A percentile compares a stretch with the other conserved stretches of the same genome.
These are phyloP conservation scores for Cladosporium sp. DNA, from an alignment of 2,329 filamentous ascomycete genomes.

Conservation along the genomic window DNA sequence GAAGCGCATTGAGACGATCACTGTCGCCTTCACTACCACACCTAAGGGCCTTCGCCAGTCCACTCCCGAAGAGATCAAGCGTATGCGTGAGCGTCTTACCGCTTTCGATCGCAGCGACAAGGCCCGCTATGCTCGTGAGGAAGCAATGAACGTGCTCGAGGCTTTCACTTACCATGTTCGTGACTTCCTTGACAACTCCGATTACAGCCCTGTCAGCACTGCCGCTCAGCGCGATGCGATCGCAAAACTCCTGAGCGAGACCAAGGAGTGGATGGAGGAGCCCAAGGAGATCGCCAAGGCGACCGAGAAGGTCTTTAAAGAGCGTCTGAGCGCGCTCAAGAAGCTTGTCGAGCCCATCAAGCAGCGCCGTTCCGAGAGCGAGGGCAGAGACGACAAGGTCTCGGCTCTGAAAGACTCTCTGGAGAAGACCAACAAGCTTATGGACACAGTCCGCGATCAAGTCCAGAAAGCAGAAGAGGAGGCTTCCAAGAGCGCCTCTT, in stretches of 20 bases:
- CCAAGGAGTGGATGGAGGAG: constrained; percentile 88
- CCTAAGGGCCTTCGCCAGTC: constrained; percentile 54
- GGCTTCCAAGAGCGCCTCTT: constrained; percentile 45
- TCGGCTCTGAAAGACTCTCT: constrained; percentile 68
- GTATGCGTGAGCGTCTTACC: constrained; percentile 66
- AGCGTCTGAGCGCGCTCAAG: constrained; percentile 74
- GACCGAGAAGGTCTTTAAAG: constrained; percentile 69
- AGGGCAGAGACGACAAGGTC: constrained; percentile 69
- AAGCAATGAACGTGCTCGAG: constrained; percentile 90
- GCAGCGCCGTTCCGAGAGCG: constrained; percentile 70
- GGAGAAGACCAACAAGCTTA: constrained; percentile 68
- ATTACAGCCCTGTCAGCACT: constrained; percentile 72
- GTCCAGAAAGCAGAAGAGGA: constrained; percentile 60
- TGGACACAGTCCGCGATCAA: constrained; percentile 67
- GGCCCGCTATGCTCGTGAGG: constrained; percentile 73
- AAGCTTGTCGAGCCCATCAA: constrained; percentile 76
- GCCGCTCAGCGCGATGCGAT: constrained; percentile 66
- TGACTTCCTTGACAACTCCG: constrained; percentile 75
- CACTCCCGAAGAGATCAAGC: constrained; percentile 60
- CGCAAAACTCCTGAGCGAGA: constrained; percentile 64
- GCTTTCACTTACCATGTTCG: constrained; percentile 86
- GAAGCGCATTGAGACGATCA: constrained; percentile 54
- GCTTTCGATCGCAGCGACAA: constrained; percentile 86
- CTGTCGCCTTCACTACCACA: constrained; percentile 49
- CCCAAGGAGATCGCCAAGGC: constrained; percentile 70